Percentiles rank a stretch among this genome's conserved stretches.
These are phyloP conservation scores for Amphibolis antarctica DNA, from an alignment of 106 monocot genomes.

Conservation along the genomic window DNA sequence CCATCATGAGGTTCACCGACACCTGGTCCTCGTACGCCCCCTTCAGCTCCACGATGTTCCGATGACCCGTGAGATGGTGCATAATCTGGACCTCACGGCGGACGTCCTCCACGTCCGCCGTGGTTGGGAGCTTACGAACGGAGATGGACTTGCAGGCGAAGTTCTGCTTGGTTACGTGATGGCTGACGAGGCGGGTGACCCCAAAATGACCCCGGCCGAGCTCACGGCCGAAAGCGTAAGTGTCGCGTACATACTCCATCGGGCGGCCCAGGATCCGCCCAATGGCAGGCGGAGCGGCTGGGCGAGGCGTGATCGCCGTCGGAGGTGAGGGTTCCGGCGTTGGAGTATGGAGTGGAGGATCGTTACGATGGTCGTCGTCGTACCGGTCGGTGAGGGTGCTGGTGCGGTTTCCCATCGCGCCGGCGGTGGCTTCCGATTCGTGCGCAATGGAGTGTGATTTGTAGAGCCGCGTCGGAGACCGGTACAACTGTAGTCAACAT, in stretches of 20 bases:
- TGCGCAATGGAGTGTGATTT: too few species aligned
- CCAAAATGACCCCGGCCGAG: slow-evolving; percentile 27
- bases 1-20: slow-evolving; percentile 50
- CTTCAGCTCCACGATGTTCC: slow-evolving; percentile 20
- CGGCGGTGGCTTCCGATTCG: too few species aligned
- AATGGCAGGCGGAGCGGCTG: not conserved
- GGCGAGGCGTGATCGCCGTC: not conserved
- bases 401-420: not conserved
- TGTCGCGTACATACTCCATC: slow-evolving; percentile 11
- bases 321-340: not conserved
- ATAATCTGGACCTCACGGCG: slow-evolving; percentile 25
- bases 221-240: slow-evolving; percentile 16
- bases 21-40: slow-evolving; percentile 14
- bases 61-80: slow-evolving; percentile 22
- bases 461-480: too few species aligned
- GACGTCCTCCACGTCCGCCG: slow-evolving; percentile 13
- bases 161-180: slow-evolving; percentile 6
- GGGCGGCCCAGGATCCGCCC: slow-evolving; percentile 16
- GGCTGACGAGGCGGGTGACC: slow-evolving; percentile 16
- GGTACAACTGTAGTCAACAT: too few species aligned
- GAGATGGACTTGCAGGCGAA: slow-evolving; percentile 24
- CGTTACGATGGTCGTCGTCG: not conserved
- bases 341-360: too few species aligned
- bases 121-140: slow-evolving; percentile 7
- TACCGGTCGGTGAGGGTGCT: not conserved